Conservation (phyloP, 257 asterid genomes). For the Gentiana straminea region DNA sequence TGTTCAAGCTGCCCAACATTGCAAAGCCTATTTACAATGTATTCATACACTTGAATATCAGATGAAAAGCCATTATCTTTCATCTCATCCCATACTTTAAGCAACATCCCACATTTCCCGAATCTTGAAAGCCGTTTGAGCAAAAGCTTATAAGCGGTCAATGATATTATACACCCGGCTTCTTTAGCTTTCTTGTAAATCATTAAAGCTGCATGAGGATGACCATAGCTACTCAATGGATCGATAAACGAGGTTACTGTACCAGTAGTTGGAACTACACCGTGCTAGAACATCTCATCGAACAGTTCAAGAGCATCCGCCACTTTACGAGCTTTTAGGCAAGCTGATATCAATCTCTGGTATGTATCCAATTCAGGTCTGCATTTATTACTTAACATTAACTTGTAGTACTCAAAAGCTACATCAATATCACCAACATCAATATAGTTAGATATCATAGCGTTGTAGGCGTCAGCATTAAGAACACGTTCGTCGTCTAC, state of each 20-base stretch:
- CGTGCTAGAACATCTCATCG: conserved; percentile 68
- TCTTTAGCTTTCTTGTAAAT: conserved; percentile 69
- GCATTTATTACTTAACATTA: conserved; percentile 27
- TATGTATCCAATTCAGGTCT: conserved; percentile 62
- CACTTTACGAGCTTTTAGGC: conserved; percentile 54
- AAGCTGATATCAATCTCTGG: conserved; percentile 38
- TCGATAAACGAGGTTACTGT: conserved; percentile 48
- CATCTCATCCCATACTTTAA: conserved; percentile 73
- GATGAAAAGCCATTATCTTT: conserved; percentile 61
- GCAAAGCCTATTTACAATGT: conserved; percentile 64
- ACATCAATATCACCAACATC: conserved; percentile 44
- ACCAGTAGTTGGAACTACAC: conserved; percentile 58
- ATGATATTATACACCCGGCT: conserved; percentile 57
- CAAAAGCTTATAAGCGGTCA: conserved; percentile 59
- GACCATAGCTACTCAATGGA: conserved; percentile 79
- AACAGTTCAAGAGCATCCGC: conserved; percentile 79
- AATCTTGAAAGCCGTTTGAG: conserved; percentile 71
- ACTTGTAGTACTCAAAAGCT: conserved; percentile 39
- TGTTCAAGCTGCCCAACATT: conserved; percentile 70
- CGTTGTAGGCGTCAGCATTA: conserved; percentile 55
- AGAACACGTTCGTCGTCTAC: conserved; percentile 32
- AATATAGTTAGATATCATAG: conserved; percentile 54
- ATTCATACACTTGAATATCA: conserved; percentile 71
- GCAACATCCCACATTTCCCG: conserved; percentile 78
- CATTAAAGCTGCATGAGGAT: conserved; percentile 86